Base-by-base conservation (phyloP, 305 asterid species). In the Coffea humblotiana region DNA sequence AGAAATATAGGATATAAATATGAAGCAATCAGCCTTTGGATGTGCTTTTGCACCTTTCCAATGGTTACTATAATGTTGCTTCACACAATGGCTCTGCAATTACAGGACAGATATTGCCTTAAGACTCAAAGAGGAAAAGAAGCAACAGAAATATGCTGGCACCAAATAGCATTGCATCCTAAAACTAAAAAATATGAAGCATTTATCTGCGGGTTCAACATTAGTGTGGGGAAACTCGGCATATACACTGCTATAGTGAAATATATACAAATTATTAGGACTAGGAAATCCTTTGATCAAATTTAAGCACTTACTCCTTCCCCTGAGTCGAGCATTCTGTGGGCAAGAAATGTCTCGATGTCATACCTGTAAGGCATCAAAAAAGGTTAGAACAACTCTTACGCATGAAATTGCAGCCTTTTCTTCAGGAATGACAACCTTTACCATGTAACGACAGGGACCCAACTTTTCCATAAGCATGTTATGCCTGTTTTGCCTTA, bases 231-330 rank as follows among this genome's bases (percentile, higher is more conserved):
- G 40, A 43, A 10, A 45, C 45, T 61, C 47, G 32, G 18, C 66
- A 54, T 56, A 37, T 49, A 13, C 6, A 9, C 5, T 23, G n/a
- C 11, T 11, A 27, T 11, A 25, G 10, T 12, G 19, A n/a, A 6
- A 64, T 12, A 23, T 23, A 63, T 14, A 58, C 35, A 15, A 76
- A 52, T 65, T 77, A 58, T 72, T 71, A 75, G 29, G 47, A 51
- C 18, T 37, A 67, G 74, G 70, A 72, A 79, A 27, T 25, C 18
- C 9, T n/a, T 7, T 32, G 70, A 80, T 58, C 67, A 67, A 75
- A 78, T 76, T 40, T 77, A 74, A 76, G 65, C 82, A 92, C 99
- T 94, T 90, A 94, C 99, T 82, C 86, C 81, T 81, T 94, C 98
- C 51, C 91, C 96, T 32, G 97, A 85, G 75, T 73, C 63, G 78